These are phyloP conservation scores for Leptographium flavum DNA, from an alignment of 2,329 filamentous ascomycete genomes.

Conservation along the genomic window DNA sequence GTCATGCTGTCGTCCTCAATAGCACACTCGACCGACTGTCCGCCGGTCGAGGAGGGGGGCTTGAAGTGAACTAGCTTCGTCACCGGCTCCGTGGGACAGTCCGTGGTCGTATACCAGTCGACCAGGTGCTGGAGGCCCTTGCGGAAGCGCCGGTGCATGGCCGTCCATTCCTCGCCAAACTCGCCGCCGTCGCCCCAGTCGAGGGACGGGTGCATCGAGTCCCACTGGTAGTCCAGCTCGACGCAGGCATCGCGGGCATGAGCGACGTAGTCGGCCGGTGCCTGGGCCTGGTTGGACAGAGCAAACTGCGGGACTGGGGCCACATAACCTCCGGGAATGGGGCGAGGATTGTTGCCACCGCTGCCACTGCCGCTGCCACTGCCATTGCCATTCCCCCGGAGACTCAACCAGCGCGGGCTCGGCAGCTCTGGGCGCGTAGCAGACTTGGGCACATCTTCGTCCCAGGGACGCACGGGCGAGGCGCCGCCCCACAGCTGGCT, in stretches of 20 bases:
- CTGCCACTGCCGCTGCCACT: too few relatives aligned
- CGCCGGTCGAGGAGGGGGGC: conserved; percentile 1
- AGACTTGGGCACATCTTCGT: not conserved
- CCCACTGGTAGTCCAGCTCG: conserved; percentile 88
- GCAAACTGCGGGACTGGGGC: conserved; percentile 73
- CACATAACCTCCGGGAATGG: conserved; percentile 39
- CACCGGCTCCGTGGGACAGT: conserved; percentile 34
- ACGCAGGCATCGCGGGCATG: conserved; percentile 81
- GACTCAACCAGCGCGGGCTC: too few relatives aligned
- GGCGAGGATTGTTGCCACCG: not conserved
- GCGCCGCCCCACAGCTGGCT: conserved; percentile 25
- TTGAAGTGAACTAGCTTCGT: conserved; percentile 24
- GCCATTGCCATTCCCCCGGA: too few relatives aligned
- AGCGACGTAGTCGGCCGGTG: conserved; percentile 75
- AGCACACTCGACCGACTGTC: conserved; percentile 19
- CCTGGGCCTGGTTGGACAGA: conserved; percentile 63
- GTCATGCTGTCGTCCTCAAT: conserved; percentile 9
- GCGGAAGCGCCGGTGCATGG: conserved; percentile 85
- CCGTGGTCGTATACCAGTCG: conserved; percentile 59
- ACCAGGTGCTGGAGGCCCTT: conserved; percentile 65
- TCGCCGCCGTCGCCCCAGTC: conserved; percentile 80
- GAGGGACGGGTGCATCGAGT: conserved; percentile 67
- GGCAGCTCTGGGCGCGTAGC: too few relatives aligned
- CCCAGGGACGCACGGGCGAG: conserved; percentile 3
- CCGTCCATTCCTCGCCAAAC: conserved; percentile 87